Evolutionary conservation across 768 basidiomycete genomes (phyloP).

Genomic region (Ephemerocybe angulata): DNA sequence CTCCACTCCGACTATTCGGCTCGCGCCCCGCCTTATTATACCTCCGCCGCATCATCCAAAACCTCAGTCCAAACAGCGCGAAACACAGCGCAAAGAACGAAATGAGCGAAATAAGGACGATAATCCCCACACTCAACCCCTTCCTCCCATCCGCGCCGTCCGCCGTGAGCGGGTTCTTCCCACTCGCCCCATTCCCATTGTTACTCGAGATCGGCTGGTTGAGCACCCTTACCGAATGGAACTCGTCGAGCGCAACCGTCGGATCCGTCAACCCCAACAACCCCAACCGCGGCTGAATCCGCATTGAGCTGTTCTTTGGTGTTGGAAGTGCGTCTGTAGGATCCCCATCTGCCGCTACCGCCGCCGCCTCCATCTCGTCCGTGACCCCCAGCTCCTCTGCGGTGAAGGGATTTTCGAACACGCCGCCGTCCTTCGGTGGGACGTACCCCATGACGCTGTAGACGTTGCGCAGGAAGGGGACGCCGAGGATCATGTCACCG

Average conservation of each 20-base stretch:
- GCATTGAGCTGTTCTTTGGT: neutral
- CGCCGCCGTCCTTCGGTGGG: constrained; percentile 40
- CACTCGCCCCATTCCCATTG: constrained; percentile 8
- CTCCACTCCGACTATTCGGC: too few relatives aligned
- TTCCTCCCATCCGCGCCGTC: constrained; percentile 22
- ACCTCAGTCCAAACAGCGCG: constrained; percentile 43
- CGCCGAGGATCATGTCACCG: constrained; percentile 75
- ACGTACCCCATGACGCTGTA: constrained; percentile 77
- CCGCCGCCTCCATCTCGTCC: neutral
- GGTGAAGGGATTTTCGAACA: constrained; percentile 30
- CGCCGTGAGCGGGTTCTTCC: neutral
- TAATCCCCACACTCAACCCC: constrained; percentile 55
- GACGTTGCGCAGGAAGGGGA: constrained; percentile 71
- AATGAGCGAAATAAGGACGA: constrained; percentile 56
- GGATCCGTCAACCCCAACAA: constrained; percentile 62
- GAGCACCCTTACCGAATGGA: constrained; percentile 64
- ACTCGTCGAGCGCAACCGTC: constrained; percentile 59
- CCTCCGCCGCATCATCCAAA: constrained; percentile 48
- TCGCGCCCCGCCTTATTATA: too few relatives aligned
- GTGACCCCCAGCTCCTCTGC: neutral
- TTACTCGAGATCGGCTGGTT: constrained; percentile 46
- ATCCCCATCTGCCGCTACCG: neutral
- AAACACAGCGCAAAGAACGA: constrained; percentile 57
- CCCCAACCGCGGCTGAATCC: constrained; percentile 49
- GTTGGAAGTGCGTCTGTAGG: neutral